phyloP scores from a whole-genome alignment of 1,139 yeast species.

The Groenewaldozyma auringiensis region DNA sequence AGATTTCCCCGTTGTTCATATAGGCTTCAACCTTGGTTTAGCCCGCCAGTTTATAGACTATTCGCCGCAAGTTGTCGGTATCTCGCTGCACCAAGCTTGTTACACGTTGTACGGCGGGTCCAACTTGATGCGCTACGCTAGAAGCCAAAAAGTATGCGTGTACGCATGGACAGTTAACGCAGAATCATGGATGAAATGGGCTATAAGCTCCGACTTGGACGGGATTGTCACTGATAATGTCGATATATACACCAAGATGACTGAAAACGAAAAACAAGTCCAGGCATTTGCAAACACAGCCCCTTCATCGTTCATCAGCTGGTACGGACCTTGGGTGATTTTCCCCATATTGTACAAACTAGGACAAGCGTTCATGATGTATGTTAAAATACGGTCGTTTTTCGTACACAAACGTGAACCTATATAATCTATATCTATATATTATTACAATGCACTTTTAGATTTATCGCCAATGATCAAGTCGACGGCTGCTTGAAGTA shows the following conservation, averaged over 20 bases:
- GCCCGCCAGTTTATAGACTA: constrained; percentile 31
- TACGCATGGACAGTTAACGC: constrained; percentile 81
- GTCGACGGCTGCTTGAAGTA: constrained; percentile 32
- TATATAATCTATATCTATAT: neutral
- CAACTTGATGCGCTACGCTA: constrained; percentile 30
- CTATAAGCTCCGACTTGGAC: constrained; percentile 42
- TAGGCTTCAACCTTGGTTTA: constrained; percentile 39
- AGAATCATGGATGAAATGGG: constrained; percentile 36
- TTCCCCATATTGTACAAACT: constrained; percentile 11
- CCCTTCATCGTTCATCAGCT: constrained; percentile 12
- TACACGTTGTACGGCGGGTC: constrained; percentile 39
- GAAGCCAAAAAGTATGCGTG: constrained; percentile 42
- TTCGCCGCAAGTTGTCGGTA: constrained; percentile 35
- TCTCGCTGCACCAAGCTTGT: constrained; percentile 37
- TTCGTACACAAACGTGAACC: neutral
- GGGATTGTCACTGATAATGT: constrained; percentile 64
- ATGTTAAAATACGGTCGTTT: neutral
- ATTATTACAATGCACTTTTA: neutral
- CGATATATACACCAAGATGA: constrained; percentile 20
- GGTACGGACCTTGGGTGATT: constrained; percentile 9
- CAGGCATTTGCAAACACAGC: constrained; percentile 13
- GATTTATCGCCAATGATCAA: neutral
- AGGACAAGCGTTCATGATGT: neutral
- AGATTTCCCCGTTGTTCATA: constrained; percentile 44
- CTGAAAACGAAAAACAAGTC: constrained; percentile 16